These are phyloP conservation scores for Kwoniella bestiolae DNA, from an alignment of 768 basidiomycete species.

Conservation along the genomic window DNA sequence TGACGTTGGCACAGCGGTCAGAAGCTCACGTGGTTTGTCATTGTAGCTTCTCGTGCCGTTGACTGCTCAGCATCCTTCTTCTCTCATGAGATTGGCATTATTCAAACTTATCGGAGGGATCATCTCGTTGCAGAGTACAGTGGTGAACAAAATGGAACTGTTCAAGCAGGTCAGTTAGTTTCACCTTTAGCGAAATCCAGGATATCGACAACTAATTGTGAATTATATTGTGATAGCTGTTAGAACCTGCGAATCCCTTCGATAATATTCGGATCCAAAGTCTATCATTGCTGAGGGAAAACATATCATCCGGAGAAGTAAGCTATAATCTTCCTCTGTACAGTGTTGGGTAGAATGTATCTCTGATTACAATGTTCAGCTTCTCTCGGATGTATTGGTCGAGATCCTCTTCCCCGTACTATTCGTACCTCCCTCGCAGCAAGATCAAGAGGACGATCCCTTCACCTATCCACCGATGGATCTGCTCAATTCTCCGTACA, in stretches of 20 bases:
- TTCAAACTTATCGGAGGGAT: constrained; percentile 38
- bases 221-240: constrained; percentile 12
- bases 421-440: constrained; percentile 8
- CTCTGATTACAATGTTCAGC: not conserved
- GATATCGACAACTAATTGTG: constrained; percentile 10
- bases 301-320: constrained; percentile 12
- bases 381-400: constrained; percentile 2
- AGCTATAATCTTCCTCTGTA: not conserved
- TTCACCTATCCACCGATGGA: constrained; percentile 7
- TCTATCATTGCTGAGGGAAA: constrained; percentile 35
- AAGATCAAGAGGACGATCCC: constrained; percentile 9
- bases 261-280: constrained; percentile 34
- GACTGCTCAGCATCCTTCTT: constrained; percentile 26
- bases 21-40: not conserved
- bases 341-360: not conserved
- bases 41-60: constrained; percentile 38
- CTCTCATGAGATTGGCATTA: constrained; percentile 26
- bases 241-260: constrained; percentile 45
- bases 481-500: constrained; percentile 14
- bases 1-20: not conserved
- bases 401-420: constrained; percentile 10
- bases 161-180: constrained; percentile 38
- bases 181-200: too few relatives aligned
- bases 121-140: constrained; percentile 1
- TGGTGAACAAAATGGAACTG: constrained; percentile 29